Evolutionary conservation across 805 yeast species (phyloP).

Genomic region (Debaryomyces tyrocola): DNA sequence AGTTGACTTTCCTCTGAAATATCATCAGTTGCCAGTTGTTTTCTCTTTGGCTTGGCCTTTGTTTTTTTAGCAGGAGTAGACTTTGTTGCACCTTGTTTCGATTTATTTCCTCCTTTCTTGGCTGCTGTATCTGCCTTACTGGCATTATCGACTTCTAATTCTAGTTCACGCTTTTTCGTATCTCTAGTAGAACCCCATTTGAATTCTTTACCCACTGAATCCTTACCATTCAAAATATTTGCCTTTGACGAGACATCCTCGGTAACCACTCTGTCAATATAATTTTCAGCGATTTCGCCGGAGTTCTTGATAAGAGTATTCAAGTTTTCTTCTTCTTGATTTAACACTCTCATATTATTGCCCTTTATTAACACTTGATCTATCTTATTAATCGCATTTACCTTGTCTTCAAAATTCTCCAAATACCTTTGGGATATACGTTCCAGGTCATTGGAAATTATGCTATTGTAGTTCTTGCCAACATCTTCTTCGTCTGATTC

Average conservation of each 20-base stretch:
- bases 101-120: slow-evolving; percentile 6
- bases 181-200: slow-evolving; percentile 30
- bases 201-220: slow-evolving; percentile 23
- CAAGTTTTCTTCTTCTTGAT: slow-evolving; percentile 16
- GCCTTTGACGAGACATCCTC: slow-evolving; percentile 31
- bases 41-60: slow-evolving; percentile 8
- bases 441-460: slow-evolving; percentile 2
- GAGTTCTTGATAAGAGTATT: slow-evolving; percentile 16
- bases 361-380: slow-evolving; percentile 10
- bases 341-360: slow-evolving; percentile 16
- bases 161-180: slow-evolving; percentile 13
- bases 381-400: slow-evolving; percentile 9
- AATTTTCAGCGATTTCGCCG: slow-evolving; percentile 26
- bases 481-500: slow-evolving; percentile 6
- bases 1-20: slow-evolving; percentile 3
- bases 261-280: slow-evolving; percentile 35
- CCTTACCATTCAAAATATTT: slow-evolving; percentile 22
- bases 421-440: slow-evolving; percentile 3
- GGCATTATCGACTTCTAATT: slow-evolving; percentile 7
- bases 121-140: not conserved
- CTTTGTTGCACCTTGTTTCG: slow-evolving; percentile 6
- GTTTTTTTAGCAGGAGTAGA: slow-evolving; percentile 1
- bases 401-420: slow-evolving; percentile 10
- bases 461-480: not conserved
- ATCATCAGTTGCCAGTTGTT: slow-evolving; percentile 3